Evolutionary conservation across 495 filamentous ascomycete genomes (phyloP).

Genomic region (Hyaloscypha finlandica): DNA sequence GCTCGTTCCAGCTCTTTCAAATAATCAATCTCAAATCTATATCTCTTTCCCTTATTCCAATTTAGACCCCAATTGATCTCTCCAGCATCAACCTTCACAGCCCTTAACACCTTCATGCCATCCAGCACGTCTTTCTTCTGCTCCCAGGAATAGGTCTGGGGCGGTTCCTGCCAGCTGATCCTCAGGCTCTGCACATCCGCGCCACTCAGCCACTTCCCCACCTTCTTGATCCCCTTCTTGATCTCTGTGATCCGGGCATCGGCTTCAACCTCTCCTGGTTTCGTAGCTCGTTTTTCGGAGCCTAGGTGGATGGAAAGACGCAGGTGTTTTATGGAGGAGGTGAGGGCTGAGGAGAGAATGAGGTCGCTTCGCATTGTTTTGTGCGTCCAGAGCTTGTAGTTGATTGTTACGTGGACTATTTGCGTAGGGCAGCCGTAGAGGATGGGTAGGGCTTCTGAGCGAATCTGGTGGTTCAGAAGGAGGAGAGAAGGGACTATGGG

Average conservation of each 20-base stretch:
- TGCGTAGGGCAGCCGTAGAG: slow-evolving; percentile 23
- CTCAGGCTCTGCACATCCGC: slow-evolving; percentile 21
- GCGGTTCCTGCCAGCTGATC: slow-evolving; percentile 27
- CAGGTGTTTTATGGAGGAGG: slow-evolving; percentile 20
- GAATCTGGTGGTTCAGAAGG: slow-evolving; percentile 27
- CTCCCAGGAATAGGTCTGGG: slow-evolving; percentile 27
- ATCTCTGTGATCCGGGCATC: slow-evolving; percentile 20
- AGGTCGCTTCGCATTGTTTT: slow-evolving; percentile 21
- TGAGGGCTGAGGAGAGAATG: slow-evolving; percentile 14
- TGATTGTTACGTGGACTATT: slow-evolving; percentile 18
- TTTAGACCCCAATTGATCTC: slow-evolving; percentile 32
- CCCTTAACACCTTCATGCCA: slow-evolving; percentile 20
- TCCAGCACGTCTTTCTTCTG: slow-evolving; percentile 27
- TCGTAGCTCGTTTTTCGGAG: slow-evolving; percentile 19
- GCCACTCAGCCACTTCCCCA: slow-evolving; percentile 25
- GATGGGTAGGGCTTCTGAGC: slow-evolving; percentile 24
- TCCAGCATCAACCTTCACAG: slow-evolving; percentile 17
- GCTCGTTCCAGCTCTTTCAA: slow-evolving; percentile 22
- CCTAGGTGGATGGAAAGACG: slow-evolving; percentile 23
- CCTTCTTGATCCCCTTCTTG: slow-evolving; percentile 27
- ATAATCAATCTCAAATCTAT: slow-evolving; percentile 26
- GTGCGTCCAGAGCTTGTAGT: slow-evolving; percentile 29
- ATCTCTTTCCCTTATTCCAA: slow-evolving; percentile 28
- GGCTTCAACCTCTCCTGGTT: slow-evolving; percentile 15
- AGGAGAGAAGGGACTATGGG: slow-evolving; percentile 18